Evolutionary conservation across 768 basidiomycete species (phyloP), one percentile per base, ranked within the genome.

Genomic region (Amanita fuliginea): DNA sequence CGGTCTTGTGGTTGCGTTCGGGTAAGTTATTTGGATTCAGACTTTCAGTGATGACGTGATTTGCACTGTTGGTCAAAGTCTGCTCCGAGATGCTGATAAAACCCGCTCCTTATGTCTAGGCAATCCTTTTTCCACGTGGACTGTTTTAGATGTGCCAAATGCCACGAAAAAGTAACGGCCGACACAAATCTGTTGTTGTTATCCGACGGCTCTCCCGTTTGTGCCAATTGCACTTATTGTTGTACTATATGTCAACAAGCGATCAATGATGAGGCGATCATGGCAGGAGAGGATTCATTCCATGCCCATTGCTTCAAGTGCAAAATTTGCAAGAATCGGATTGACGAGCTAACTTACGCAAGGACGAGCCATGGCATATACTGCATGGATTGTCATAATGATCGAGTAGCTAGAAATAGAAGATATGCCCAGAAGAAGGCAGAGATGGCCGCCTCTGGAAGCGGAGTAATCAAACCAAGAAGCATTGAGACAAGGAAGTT

Each of bases 301-400:
- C 96, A 98, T 63, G 94, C 96, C 4, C 87, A 93, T 55, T 99
- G 96, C 69, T 99, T 99, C 74, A 94, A 95, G 57, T 99, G 96
- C 71, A 86, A 90, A 59, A 85, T 92, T 46, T 99, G 96, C 71
- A 81, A 80, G 63, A 85, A 86, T 61, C 78, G 91, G 51, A 99
- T 99, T 55, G 94, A 98, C 66, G 96, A 99, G 64, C 80, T 98
- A 46, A 92, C 98, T 50, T 99, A 97, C 55, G 96, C 96, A 51
- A 98, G 98, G 72, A 98, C 96, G 0, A 89, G 83, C 53, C 90
- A 96, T 59, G 96, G 96, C 47, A 97, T 98, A 50, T 98, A 98
- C 62, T 99, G 96, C 63, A 98, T 95, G 96, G 78, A 82, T 43
- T 99, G 96, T 59, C 96, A 99, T 62, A 97, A 92, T 65, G 91